Percentiles rank a stretch among this genome's conserved stretches.
phyloP scores from a whole-genome alignment of 2,329 filamentous ascomycete species.

The Fusarium multiceps region DNA sequence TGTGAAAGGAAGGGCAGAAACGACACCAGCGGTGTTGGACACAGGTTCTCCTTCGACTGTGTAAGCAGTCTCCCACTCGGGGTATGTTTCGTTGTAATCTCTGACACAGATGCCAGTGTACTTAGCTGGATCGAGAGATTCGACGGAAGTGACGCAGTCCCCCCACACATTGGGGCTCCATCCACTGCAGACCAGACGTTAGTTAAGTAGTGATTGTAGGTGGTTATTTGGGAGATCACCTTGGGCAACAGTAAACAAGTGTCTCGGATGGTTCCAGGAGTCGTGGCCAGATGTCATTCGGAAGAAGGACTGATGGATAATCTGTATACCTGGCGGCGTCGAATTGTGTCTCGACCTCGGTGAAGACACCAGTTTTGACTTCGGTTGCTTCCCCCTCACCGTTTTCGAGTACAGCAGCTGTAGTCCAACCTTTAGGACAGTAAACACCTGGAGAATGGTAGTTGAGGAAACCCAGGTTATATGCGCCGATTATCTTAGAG shows the following conservation, averaged over 20 bases:
- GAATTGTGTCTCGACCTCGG: background rate
- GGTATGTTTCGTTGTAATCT: background rate
- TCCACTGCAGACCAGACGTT: slow-evolving; percentile 12
- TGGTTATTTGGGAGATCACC: slow-evolving; percentile 1
- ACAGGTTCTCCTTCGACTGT: slow-evolving; percentile 24
- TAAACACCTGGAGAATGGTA: slow-evolving; percentile 43
- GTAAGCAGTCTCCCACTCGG: background rate
- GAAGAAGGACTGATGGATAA: background rate
- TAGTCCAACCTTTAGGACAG: slow-evolving; percentile 44
- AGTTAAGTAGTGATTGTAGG: background rate
- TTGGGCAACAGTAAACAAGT: slow-evolving; percentile 40
- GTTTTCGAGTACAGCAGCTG: slow-evolving; percentile 31
- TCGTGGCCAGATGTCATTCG: slow-evolving; percentile 3
- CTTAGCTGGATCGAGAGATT: background rate
- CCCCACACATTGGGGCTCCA: slow-evolving; percentile 14
- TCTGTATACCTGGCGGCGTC: no score
- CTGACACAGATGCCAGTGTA: background rate
- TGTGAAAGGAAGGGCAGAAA: slow-evolving; percentile 6
- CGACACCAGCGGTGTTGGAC: background rate
- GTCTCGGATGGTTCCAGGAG: slow-evolving; percentile 36
- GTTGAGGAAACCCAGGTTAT: slow-evolving; percentile 12
- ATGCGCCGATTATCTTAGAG: background rate
- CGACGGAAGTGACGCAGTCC: slow-evolving; percentile 23
- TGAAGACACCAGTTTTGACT: slow-evolving; percentile 25
- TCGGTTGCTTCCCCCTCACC: background rate